These are phyloP conservation scores for Pythium pyrilobum DNA, from an alignment of 352 stramenopile species.

Conservation along the genomic window DNA sequence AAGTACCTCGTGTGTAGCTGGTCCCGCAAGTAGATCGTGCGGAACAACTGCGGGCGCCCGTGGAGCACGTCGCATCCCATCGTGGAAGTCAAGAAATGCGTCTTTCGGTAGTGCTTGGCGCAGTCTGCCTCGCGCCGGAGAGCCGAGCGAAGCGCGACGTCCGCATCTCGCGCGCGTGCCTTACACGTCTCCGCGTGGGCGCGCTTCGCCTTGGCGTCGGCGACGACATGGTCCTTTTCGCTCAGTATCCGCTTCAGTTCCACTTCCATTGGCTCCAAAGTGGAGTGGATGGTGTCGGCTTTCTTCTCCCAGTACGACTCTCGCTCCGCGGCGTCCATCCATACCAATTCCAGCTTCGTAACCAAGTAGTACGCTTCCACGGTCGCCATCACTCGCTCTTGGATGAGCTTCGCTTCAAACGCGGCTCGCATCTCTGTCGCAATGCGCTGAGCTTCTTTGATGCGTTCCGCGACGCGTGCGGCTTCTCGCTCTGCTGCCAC, in stretches of 20 bases:
- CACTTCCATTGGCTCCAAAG: conserved; percentile 29
- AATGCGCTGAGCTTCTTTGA: conserved; percentile 42
- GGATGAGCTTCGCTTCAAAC: conserved; percentile 54
- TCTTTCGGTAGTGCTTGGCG: conserved; percentile 28
- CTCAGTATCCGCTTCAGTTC: conserved; percentile 39
- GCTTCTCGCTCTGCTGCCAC: conserved; percentile 42
- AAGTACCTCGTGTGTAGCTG: conserved; percentile 55
- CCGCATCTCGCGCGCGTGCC: conserved; percentile 27
- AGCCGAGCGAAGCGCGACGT: conserved; percentile 23
- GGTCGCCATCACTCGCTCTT: conserved; percentile 59
- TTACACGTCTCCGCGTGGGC: conserved; percentile 40
- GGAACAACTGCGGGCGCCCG: conserved; percentile 55
- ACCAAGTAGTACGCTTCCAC: conserved; percentile 46
- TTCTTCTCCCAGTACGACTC: conserved; percentile 30
- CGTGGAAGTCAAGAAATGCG: conserved; percentile 43
- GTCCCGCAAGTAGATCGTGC: conserved; percentile 49
- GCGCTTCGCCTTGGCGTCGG: conserved; percentile 43
- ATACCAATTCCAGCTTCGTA: conserved; percentile 29
- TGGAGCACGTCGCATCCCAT: conserved; percentile 75
- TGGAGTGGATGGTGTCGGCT: conserved; percentile 18
- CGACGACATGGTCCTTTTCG: conserved; percentile 50
- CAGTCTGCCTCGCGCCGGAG: conserved; percentile 37
- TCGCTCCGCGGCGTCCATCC: conserved; percentile 48
- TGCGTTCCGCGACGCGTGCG: conserved; percentile 29
- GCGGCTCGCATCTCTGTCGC: conserved; percentile 33